These are phyloP conservation scores for Parietaria judaica DNA, from an alignment of 306 rosid species.

Conservation along the genomic window DNA sequence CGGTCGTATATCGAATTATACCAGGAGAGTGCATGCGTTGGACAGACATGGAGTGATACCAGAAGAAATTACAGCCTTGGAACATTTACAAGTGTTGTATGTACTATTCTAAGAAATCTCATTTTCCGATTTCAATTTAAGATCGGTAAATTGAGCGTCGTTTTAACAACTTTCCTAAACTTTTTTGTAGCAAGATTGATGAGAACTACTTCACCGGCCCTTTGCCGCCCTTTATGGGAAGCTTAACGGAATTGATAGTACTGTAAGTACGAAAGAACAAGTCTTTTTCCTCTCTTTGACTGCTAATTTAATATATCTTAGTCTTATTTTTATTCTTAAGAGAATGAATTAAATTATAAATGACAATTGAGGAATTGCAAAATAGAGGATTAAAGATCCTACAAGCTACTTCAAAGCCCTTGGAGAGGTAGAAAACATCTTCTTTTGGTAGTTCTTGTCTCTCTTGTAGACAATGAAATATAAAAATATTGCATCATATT, in stretches of 20 bases:
- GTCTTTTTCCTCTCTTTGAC: not conserved
- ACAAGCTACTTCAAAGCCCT: no score
- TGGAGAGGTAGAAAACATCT: no score
- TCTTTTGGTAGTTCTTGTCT: no score
- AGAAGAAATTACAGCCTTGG: slow-evolving; percentile 15
- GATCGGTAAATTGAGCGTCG: not conserved
- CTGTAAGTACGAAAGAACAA: slow-evolving; percentile 2
- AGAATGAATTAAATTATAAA: no score
- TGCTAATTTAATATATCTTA: no score
- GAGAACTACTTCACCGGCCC: slow-evolving; percentile 19
- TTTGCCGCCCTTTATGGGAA: slow-evolving; percentile 14
- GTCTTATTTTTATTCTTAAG: no score
- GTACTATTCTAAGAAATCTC: not conserved
- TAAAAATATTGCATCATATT: no score
- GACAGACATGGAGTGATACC: slow-evolving; percentile 10
- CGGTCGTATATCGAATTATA: not conserved
- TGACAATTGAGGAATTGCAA: no score
- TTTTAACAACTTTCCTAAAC: not conserved
- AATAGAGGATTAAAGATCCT: no score
- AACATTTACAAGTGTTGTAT: slow-evolving; percentile 16
- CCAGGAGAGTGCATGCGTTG: slow-evolving; percentile 18
- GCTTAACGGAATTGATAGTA: not conserved
- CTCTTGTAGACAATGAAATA: no score
- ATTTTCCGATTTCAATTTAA: not conserved
- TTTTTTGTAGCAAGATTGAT: slow-evolving; percentile 21